Conservation (phyloP, 495 filamentous ascomycete genomes). For the Letharia columbiana region DNA sequence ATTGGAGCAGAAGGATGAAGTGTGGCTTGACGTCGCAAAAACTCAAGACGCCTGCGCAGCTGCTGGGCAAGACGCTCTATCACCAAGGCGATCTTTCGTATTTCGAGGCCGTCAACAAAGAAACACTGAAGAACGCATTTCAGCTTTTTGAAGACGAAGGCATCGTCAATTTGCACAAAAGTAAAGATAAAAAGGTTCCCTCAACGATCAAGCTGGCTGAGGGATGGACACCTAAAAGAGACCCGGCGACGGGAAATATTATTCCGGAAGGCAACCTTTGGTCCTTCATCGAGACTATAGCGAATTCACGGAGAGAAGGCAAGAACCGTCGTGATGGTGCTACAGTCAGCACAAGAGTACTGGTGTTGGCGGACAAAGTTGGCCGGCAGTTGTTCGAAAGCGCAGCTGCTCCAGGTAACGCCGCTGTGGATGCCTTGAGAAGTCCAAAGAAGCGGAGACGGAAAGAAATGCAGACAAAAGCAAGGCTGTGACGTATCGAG, state of each 20-base stretch:
- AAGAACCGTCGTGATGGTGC: slow-evolving; percentile 91
- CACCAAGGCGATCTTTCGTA: slow-evolving; percentile 95
- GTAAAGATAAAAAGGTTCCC: slow-evolving; percentile 48
- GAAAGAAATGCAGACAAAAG: slow-evolving; percentile 19
- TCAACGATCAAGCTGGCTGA: slow-evolving; percentile 57
- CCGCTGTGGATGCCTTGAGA: neutral
- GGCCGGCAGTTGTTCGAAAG: slow-evolving; percentile 41
- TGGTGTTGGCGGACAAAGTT: slow-evolving; percentile 59
- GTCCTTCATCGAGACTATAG: slow-evolving; percentile 84
- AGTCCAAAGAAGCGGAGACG: slow-evolving; percentile 18
- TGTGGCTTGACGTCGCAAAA: slow-evolving; percentile 70
- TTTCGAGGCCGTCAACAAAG: slow-evolving; percentile 96
- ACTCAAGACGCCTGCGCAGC: slow-evolving; percentile 74
- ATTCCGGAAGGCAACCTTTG: slow-evolving; percentile 66
- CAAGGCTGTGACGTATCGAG: slow-evolving; percentile 13
- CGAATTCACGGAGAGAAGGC: slow-evolving; percentile 72
- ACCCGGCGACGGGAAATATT: slow-evolving; percentile 51
- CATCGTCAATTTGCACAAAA: slow-evolving; percentile 65
- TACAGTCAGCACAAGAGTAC: slow-evolving; percentile 76
- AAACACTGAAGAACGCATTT: slow-evolving; percentile 89
- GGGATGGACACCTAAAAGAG: slow-evolving; percentile 70
- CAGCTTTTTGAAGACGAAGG: slow-evolving; percentile 83
- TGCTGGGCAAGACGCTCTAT: slow-evolving; percentile 92
- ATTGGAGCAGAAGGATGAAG: slow-evolving; percentile 44
- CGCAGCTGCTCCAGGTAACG: slow-evolving; percentile 8